These are phyloP conservation scores for Monilinia vaccinii-corymbosi DNA, from an alignment of 2,329 filamentous ascomycete species.

Conservation along the genomic window DNA sequence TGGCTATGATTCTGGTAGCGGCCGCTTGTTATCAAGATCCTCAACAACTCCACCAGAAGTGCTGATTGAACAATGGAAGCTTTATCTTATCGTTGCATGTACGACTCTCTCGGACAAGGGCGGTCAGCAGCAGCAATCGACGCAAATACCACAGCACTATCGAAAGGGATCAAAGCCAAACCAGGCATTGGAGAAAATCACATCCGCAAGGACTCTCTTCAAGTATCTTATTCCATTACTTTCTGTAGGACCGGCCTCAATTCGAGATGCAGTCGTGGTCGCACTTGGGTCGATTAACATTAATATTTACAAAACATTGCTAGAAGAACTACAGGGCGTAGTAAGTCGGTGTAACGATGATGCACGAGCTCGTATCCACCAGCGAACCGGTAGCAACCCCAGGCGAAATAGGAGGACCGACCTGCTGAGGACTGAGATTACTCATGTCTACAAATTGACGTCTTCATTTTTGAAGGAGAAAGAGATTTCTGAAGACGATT, in stretches of 20 bases:
- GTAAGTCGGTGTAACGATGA: conserved; percentile 83
- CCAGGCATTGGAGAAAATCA: conserved; percentile 65
- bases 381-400: conserved; percentile 74
- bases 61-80: conserved; percentile 93
- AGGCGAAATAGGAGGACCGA: conserved; percentile 78
- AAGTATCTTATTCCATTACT: conserved; percentile 84
- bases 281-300: conserved; percentile 92
- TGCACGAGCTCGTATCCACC: conserved; percentile 76
- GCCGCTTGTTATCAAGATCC: conserved; percentile 36
- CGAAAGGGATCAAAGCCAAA: conserved; percentile 71
- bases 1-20: conserved; percentile 48
- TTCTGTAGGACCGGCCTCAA: conserved; percentile 67
- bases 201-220: conserved; percentile 82
- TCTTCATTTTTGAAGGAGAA: conserved; percentile 77
- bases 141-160: conserved; percentile 59
- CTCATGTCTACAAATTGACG: conserved; percentile 90
- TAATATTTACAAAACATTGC: conserved; percentile 80
- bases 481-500: conserved; percentile 76
- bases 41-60: conserved; percentile 73
- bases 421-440: conserved; percentile 83
- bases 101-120: conserved; percentile 85
- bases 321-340: conserved; percentile 83
- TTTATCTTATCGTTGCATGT: conserved; percentile 95
- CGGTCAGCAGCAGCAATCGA: conserved; percentile 47
- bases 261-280: conserved; percentile 82